These are phyloP conservation scores for Fragaria ananassa DNA, from an alignment of 306 rosid species.

Conservation along the genomic window DNA sequence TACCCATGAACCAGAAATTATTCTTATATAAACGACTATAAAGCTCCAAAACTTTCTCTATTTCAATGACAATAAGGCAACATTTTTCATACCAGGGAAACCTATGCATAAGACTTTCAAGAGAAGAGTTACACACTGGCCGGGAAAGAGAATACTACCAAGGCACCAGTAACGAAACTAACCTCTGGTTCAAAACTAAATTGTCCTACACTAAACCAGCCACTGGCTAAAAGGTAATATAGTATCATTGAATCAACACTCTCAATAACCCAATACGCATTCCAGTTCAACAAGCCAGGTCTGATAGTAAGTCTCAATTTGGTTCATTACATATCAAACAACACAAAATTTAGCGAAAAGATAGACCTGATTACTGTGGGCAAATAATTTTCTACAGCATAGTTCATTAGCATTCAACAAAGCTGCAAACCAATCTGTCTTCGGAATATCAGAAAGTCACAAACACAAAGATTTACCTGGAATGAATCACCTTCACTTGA, in stretches of 20 bases:
- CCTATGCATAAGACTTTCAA: not conserved
- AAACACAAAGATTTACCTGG: slow-evolving; percentile 45
- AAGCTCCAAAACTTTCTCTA: not conserved
- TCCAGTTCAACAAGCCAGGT: not conserved
- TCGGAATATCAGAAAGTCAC: not conserved
- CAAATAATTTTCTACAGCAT: not conserved
- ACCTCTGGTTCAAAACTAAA: too few species aligned
- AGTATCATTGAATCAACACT: not conserved
- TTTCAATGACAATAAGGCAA: not conserved
- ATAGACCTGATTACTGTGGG: not conserved
- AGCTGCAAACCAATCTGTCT: not conserved
- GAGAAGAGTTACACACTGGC: not conserved
- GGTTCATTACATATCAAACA: not conserved
- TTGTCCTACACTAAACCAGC: not conserved
- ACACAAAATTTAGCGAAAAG: not conserved
- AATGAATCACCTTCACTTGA: slow-evolving; percentile 90
- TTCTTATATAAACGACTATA: not conserved
- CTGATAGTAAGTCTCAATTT: not conserved
- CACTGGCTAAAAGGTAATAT: not conserved
- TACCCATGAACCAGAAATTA: not conserved
- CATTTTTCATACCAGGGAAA: not conserved
- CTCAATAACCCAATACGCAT: not conserved
- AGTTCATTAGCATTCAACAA: not conserved
- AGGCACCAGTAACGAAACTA: too few species aligned
- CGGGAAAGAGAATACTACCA: not conserved